Conservation (phyloP, 441 rosid species). For the Dalechampia spathulata region DNA sequence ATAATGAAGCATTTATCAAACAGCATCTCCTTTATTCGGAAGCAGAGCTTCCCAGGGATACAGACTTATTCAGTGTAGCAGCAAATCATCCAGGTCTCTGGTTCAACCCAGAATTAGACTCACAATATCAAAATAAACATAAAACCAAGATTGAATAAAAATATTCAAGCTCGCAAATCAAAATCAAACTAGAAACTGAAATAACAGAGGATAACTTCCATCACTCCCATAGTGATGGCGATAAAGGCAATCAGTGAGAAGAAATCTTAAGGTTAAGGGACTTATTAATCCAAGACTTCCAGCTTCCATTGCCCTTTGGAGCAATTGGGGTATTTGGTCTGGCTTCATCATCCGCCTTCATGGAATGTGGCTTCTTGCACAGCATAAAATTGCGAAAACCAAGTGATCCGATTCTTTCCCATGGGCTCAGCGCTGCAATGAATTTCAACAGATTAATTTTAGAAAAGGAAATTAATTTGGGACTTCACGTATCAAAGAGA, state of each 20-base stretch:
- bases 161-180: background rate
- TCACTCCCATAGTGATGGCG: too few relatives aligned
- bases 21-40: conserved; percentile 4
- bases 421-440: conserved; percentile 56
- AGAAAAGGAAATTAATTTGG: too few relatives aligned
- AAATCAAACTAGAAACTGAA: background rate
- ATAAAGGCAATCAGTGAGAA: conserved; percentile 44
- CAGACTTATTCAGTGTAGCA: conserved; percentile 5
- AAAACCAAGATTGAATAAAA: background rate
- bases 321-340: conserved; percentile 25
- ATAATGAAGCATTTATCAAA: too few relatives aligned
- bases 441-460: too few relatives aligned
- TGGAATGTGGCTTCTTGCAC: conserved; percentile 64
- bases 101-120: background rate
- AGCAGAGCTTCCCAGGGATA: background rate
- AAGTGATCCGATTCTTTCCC: conserved; percentile 69
- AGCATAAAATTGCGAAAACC: conserved; percentile 80
- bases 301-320: conserved; percentile 57
- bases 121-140: background rate
- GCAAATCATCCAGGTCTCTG: background rate
- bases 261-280: conserved; percentile 65
- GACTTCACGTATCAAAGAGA: too few relatives aligned
- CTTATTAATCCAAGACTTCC: conserved; percentile 89
- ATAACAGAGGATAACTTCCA: background rate
- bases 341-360: conserved; percentile 27